Percentiles rank a stretch among this genome's conserved stretches.
Evolutionary conservation across 2,329 filamentous ascomycete species (phyloP).

Genomic region (Fusarium proliferatum): DNA sequence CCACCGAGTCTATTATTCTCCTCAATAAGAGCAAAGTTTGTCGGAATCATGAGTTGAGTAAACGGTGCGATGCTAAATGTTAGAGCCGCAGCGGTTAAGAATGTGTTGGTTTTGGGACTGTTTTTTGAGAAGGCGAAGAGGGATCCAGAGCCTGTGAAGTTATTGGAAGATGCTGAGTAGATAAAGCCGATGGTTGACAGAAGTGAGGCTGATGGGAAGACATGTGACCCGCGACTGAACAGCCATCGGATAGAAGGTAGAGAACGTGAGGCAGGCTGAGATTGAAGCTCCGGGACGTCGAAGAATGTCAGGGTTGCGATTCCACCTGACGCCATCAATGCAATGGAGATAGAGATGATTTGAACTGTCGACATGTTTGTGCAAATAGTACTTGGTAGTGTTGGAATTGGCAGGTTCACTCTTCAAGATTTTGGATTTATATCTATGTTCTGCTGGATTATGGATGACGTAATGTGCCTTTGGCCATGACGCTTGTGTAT

Average conservation of each 20-base stretch:
- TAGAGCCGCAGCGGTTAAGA: not conserved
- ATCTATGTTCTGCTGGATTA: rapidly evolving
- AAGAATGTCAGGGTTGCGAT: conserved; percentile 11
- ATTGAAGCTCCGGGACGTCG: conserved; percentile 13
- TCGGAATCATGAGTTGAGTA: conserved; percentile 9
- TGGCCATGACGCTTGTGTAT: not conserved
- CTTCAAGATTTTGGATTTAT: too few species aligned
- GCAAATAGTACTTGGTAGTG: rapidly evolving
- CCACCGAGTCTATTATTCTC: not conserved
- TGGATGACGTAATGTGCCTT: conserved; percentile 4
- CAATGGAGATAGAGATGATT: not conserved
- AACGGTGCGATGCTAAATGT: conserved; percentile 5
- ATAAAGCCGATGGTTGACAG: not conserved
- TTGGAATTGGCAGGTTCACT: not conserved
- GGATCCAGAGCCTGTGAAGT: not conserved
- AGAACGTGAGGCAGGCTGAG: conserved; percentile 1
- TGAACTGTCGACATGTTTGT: not conserved
- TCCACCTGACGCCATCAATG: conserved; percentile 6
- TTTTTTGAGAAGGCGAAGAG: not conserved
- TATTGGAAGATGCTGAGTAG: not conserved
- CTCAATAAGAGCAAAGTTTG: not conserved
- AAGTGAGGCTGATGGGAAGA: not conserved
- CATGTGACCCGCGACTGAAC: not conserved
- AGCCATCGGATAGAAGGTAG: not conserved
- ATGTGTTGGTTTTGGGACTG: not conserved